Percentiles rank a stretch among this genome's conserved stretches.
Evolutionary conservation across 2,329 filamentous ascomycete genomes (phyloP).

Genomic region (Cladophialophora yegresii): DNA sequence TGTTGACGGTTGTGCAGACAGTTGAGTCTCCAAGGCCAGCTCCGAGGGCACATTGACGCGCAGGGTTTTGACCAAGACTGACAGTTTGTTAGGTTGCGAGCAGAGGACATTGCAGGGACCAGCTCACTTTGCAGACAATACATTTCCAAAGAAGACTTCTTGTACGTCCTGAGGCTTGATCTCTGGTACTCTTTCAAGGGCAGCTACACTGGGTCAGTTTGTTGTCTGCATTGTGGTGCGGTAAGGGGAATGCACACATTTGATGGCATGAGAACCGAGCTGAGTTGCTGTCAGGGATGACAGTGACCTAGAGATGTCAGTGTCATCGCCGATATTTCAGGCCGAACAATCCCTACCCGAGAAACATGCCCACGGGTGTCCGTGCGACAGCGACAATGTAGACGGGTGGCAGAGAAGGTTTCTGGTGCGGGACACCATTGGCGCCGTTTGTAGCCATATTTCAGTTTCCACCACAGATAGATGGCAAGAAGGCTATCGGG

Average conservation of each 20-base stretch:
- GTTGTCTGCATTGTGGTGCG: neutral
- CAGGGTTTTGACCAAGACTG: slow-evolving; percentile 93
- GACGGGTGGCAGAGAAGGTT: slow-evolving; percentile 70
- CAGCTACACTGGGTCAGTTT: slow-evolving; percentile 51
- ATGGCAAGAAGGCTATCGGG: neutral
- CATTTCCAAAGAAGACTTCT: slow-evolving; percentile 98
- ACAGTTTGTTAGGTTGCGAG: neutral
- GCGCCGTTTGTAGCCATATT: slow-evolving; percentile 33
- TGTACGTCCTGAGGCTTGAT: slow-evolving; percentile 88
- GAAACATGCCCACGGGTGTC: slow-evolving; percentile 91
- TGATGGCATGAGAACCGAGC: slow-evolving; percentile 88
- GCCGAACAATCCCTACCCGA: slow-evolving; percentile 65
- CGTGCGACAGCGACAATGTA: slow-evolving; percentile 93
- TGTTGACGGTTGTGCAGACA: slow-evolving; percentile 93
- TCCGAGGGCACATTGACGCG: slow-evolving; percentile 86
- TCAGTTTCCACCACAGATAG: neutral
- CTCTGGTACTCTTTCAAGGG: slow-evolving; percentile 79
- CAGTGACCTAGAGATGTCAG: slow-evolving; percentile 66
- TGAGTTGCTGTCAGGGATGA: slow-evolving; percentile 83
- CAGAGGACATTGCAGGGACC: slow-evolving; percentile 9
- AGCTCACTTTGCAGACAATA: slow-evolving; percentile 84
- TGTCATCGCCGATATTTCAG: neutral
- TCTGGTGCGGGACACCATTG: slow-evolving; percentile 33
- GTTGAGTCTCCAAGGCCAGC: slow-evolving; percentile 80
- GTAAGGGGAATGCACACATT: slow-evolving; percentile 61